Evolutionary conservation across 148 eudicot species (phyloP).

Genomic region (Camellia japonica): DNA sequence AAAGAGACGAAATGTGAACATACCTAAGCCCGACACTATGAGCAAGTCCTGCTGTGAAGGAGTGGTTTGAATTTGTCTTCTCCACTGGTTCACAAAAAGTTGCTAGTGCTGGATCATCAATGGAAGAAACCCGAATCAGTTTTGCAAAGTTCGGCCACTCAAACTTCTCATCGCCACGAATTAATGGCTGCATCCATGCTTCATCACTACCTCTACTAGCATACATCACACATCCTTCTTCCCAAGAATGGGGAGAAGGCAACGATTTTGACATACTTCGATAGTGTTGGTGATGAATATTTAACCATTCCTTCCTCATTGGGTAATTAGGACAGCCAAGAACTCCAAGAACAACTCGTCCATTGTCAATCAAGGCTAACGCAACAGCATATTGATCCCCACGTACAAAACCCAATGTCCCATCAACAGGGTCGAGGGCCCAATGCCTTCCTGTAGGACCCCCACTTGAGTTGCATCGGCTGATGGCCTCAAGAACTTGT

Average conservation of each 20-base stretch:
- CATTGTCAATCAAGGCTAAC: conserved; percentile 75
- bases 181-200: conserved; percentile 89
- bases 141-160: conserved; percentile 56
- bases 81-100: conserved; percentile 93
- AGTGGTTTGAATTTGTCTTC: conserved; percentile 68
- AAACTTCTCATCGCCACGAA: conserved; percentile 37
- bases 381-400: conserved; percentile 95
- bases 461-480: conserved; percentile 74
- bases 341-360: conserved; percentile 72
- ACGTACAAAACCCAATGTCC: conserved; percentile 90
- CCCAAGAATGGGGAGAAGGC: conserved; percentile 37
- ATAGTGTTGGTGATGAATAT: conserved; percentile 47
- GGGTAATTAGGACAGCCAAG: conserved; percentile 96
- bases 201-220: conserved; percentile 60
- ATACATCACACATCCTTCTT: conserved; percentile 85
- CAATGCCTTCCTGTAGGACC: conserved; percentile 81
- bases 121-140: conserved; percentile 62
- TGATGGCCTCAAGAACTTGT: conserved; percentile 71
- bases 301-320: conserved; percentile 58
- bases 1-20: conserved; percentile 13
- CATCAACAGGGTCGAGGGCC: conserved; percentile 97
- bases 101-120: conserved; percentile 80
- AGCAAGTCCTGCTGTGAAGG: conserved; percentile 81
- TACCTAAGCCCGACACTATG: conserved; percentile 76
- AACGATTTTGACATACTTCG: conserved; percentile 21